Evolutionary conservation across 148 eudicot species (phyloP), one percentile per base, ranked within the genome.

Genomic region (Vaccinium vitisidaea): DNA sequence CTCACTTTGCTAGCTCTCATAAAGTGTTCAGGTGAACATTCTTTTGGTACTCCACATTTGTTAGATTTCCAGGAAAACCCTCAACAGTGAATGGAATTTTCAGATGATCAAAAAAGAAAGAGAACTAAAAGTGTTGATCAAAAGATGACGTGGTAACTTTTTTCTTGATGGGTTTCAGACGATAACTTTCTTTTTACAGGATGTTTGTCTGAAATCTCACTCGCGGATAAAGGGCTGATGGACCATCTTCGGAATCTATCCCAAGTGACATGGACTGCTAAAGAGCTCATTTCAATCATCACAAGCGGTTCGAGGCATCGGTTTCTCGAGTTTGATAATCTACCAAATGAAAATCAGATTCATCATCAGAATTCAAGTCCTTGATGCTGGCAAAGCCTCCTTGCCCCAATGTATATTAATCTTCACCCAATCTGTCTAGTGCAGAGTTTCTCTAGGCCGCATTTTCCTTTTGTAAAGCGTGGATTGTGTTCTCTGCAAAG

Each of bases 231-330:
- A 83, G 81, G 77, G 76, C 59, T 85, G 81, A 15, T 85, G 30
- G 32, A 21, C 19, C 79, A 77, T 77, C 87, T 90, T 21, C 54
- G 23, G 10, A 63, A 81, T 49, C 85, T 90, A 25, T 90, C 89
- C 48, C 56, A 67, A 78, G 87, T 81, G 32, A 88, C 92, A 82
- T 90, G 92, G 92, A 87, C 92, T n/a, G 92, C 92, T 3, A 82
- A 65, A 63, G 88, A 84, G 83, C 85, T 90, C 27, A 59, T 84
- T 83, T 87, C 85, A 25, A 19, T 85, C 12, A 70, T 82, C 49
- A 70, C 82, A 73, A 82, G 80, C 75, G 78, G 87, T 69, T 76
- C 71, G 6, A 85, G 80, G 86, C 77, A 54, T 19, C 11, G 23
- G 9, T 63, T 23, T 23, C 30, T 25, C 14, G 19, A 65, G 13